These are phyloP conservation scores for Mucor ambiguus DNA, from an alignment of 371 early-diverging fungal species.

Conservation along the genomic window DNA sequence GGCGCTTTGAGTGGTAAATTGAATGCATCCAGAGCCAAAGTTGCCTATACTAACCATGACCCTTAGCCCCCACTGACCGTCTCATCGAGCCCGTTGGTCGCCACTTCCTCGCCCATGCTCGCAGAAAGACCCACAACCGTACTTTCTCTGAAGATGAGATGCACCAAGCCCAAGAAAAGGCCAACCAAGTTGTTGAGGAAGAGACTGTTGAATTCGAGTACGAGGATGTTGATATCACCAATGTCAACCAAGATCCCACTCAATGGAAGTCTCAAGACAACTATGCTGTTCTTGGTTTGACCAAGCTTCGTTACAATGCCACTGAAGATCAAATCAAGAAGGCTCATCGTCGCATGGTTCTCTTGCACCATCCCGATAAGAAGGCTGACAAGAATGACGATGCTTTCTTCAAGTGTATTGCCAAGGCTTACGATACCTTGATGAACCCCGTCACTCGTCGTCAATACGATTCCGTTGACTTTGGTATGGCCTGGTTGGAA, in stretches of 20 bases:
- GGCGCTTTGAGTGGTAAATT: conserved; percentile 44
- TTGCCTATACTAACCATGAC: neutral
- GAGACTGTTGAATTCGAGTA: conserved; percentile 74
- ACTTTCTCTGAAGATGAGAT: conserved; percentile 73
- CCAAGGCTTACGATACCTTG: conserved; percentile 96
- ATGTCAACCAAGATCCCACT: conserved; percentile 74
- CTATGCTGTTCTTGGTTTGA: conserved; percentile 85
- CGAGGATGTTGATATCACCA: conserved; percentile 67
- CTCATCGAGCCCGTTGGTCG: conserved; percentile 66
- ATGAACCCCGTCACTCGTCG: conserved; percentile 90
- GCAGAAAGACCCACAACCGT: conserved; percentile 70
- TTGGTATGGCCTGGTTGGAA: conserved; percentile 60
- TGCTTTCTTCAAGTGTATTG: conserved; percentile 98
- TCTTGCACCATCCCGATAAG: conserved; percentile 90
- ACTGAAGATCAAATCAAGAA: conserved; percentile 84
- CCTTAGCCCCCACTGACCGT: conserved; percentile 48
- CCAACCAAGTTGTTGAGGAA: conserved; percentile 54
- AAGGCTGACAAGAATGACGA: conserved; percentile 90
- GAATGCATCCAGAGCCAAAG: neutral
- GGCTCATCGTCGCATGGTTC: conserved; percentile 84
- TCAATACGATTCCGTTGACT: conserved; percentile 97
- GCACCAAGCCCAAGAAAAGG: conserved; percentile 50
- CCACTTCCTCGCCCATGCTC: conserved; percentile 69
- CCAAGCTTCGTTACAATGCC: conserved; percentile 79
- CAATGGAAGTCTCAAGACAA: conserved; percentile 91